Conservation (phyloP, 441 rosid genomes). For the Adansonia gregorii region DNA sequence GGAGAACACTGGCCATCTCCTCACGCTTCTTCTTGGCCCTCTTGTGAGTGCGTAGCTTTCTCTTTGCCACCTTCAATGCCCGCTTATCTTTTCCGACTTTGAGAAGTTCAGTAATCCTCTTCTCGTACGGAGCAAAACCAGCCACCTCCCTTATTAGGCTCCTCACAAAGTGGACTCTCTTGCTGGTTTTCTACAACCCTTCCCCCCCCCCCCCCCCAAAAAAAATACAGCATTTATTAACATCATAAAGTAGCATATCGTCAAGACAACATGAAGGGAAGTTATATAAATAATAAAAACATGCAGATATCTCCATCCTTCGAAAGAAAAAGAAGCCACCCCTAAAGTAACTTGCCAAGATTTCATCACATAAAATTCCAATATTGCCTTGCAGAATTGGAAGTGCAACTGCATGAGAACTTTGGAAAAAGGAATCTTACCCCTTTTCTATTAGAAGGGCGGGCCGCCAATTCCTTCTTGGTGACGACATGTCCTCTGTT, state of each 20-base stretch:
- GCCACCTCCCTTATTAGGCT: slow-evolving; percentile 60
- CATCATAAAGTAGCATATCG: not conserved
- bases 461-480: slow-evolving; percentile 54
- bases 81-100: slow-evolving; percentile 70
- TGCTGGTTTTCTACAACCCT: slow-evolving; percentile 50
- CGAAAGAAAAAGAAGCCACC: not conserved
- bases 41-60: slow-evolving; percentile 61
- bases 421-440: slow-evolving; percentile 33
- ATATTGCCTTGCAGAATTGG: not conserved
- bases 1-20: slow-evolving; percentile 56
- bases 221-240: not conserved
- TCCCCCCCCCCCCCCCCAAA: not conserved
- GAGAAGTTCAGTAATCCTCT: slow-evolving; percentile 59
- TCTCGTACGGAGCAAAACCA: slow-evolving; percentile 63
- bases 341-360: not conserved
- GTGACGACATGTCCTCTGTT: slow-evolving; percentile 66
- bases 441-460: slow-evolving; percentile 60
- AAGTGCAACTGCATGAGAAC: not conserved
- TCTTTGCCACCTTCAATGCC: slow-evolving; percentile 58
- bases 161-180: slow-evolving; percentile 60
- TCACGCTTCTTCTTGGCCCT: slow-evolving; percentile 67
- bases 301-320: not conserved
- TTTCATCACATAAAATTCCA: not conserved
- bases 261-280: not conserved
- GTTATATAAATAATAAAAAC: not conserved